Base-by-base conservation (phyloP, 768 basidiomycete species). In the Suillus clintonianus region DNA sequence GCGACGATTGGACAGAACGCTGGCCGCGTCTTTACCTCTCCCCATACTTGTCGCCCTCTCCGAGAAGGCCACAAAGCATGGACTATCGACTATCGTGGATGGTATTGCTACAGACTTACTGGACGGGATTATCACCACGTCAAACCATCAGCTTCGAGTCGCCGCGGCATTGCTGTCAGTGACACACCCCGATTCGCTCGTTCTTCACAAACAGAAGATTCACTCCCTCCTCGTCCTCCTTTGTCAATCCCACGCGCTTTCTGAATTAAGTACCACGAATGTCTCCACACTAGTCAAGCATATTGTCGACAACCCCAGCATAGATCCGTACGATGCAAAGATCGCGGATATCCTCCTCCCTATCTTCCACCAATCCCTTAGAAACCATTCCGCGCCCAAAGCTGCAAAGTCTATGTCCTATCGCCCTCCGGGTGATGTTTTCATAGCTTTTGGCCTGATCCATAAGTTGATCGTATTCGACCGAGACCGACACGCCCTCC, bases 381-480 rank as follows among this genome's bases (percentile, higher is more conserved):
- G 60, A 64, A 53, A 65, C 11, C 62, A 73, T 53, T 64, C 60
- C 5, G 70, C 62, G 8, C 79, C 79, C 19, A 57, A 65, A n/a
- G 74, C 73, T 3, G 66, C 71, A 32, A 61, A 62, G 45, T 65
- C 72, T n/a, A 70, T 79, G 47, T 72, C 71, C n/a, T 80, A 81
- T 66, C 67, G 63, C 50, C 82, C 83, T 4, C 77, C 83, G 3
- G 57, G 64, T 14, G 61, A 78, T 30, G 74, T 82, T 30, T 77
- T 74, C 56, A 67, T 75, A 13, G 70, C 84, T 9, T 88, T 85
- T 66, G 65, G 66, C 37, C 70, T 85, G 48, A 65, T 83, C n/a
- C 74, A 81, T 55, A 78, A 77, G 59, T 76, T 87, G 48, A 71
- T 85, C 1, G 60, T 66, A 17, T 61, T 76, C 51, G 73, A 75